Evolutionary conservation across 176 grass and related monocot genomes (phyloP).

Genomic region (Phoenix dactylifera): DNA sequence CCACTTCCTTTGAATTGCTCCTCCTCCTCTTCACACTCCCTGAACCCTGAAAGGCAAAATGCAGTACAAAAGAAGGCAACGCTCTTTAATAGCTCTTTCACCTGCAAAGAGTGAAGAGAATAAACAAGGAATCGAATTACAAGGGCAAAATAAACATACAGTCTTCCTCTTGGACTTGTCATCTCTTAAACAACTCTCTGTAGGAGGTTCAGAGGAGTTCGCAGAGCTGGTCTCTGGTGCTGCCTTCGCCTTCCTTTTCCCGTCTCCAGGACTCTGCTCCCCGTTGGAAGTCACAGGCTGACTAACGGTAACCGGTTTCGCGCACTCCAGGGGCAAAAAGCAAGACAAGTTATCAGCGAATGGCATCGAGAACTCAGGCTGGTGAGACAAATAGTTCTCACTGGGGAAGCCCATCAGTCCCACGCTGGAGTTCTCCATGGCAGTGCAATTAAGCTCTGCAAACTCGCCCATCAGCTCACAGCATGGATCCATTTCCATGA

Average conservation of each 20-base stretch:
- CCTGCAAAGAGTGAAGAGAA: too few relatives aligned
- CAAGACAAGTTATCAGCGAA: background rate
- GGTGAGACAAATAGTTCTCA: background rate
- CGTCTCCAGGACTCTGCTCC: background rate
- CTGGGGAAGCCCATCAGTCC: background rate
- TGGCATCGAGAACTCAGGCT: background rate
- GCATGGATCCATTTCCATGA: conserved; percentile 7
- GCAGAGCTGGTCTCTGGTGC: background rate
- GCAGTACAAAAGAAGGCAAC: background rate
- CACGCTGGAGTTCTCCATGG: background rate
- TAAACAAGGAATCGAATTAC: too few relatives aligned
- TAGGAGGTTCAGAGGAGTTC: background rate
- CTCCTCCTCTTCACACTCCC: background rate
- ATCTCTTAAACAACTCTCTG: background rate
- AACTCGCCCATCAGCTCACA: conserved; percentile 1
- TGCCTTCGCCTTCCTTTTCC: background rate
- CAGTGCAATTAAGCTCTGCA: conserved; percentile 1
- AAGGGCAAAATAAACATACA: background rate
- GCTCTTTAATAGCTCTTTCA: too few relatives aligned
- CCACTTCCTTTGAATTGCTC: conserved; percentile 1
- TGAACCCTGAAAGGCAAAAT: conserved; percentile 6
- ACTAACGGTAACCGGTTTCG: background rate
- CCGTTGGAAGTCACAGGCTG: background rate
- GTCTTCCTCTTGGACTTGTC: conserved; percentile 1
- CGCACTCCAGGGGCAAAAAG: background rate